Evolutionary conservation across 1,284 basidiomycete species (phyloP).

Genomic region (Cryptococcus amylolentus): DNA sequence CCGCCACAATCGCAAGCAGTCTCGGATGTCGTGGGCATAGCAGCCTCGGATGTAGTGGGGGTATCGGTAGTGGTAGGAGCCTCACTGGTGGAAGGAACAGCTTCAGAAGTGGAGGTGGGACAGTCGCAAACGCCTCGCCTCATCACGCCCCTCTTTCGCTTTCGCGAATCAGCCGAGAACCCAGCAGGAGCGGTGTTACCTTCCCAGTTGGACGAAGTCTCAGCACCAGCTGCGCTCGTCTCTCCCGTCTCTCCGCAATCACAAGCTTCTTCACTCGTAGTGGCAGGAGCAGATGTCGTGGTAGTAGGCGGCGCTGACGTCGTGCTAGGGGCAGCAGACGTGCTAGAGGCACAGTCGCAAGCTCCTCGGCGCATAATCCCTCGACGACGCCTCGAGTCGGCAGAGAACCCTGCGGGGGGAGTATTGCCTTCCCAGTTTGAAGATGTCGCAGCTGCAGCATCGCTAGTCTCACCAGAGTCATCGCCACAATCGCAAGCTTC

Average conservation of each 20-base stretch:
- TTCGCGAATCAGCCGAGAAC: background rate
- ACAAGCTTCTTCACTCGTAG: slow-evolving; percentile 3
- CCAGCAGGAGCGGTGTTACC: slow-evolving; percentile 2
- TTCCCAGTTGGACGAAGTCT: background rate
- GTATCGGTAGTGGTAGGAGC: slow-evolving; percentile 1
- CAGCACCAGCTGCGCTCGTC: background rate
- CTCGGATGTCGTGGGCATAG: background rate
- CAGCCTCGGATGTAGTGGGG: slow-evolving; percentile 1
- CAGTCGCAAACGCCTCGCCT: slow-evolving; percentile 3
- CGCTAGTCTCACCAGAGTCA: background rate
- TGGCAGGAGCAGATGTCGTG: background rate
- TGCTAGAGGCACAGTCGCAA: background rate
- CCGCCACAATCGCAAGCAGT: slow-evolving; percentile 4
- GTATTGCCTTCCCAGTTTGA: slow-evolving; percentile 5
- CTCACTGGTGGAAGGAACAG: background rate
- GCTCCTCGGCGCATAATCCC: background rate
- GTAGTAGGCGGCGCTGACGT: no score
- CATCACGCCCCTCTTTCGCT: background rate
- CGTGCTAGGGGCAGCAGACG: background rate
- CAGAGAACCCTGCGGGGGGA: background rate
- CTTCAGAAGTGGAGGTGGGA: slow-evolving; percentile 2
- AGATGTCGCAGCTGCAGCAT: background rate
- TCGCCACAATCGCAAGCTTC: slow-evolving; percentile 5
- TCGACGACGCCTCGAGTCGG: background rate
- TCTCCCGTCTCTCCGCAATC: slow-evolving; percentile 1